Evolutionary conservation across 2,329 filamentous ascomycete species (phyloP).

Genomic region (Dothistroma pini): DNA sequence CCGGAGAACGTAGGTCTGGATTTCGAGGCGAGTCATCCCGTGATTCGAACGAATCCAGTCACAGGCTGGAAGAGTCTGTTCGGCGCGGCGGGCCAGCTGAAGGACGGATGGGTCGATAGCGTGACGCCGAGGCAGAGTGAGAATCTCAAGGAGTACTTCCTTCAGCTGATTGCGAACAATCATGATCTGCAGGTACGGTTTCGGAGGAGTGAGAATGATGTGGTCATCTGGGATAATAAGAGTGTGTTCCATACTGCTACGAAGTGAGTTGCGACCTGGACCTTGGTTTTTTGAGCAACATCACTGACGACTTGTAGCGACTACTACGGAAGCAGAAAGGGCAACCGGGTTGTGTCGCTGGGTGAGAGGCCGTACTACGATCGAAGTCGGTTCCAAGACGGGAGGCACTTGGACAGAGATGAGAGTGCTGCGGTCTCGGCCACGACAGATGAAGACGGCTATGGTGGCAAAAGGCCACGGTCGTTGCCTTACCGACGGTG

Average conservation of each 20-base stretch:
- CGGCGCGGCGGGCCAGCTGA: constrained; percentile 37
- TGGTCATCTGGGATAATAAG: constrained; percentile 49
- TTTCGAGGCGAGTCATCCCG: constrained; percentile 41
- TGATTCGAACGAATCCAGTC: constrained; percentile 58
- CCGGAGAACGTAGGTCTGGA: constrained; percentile 21
- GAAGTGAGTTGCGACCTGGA: constrained; percentile 3
- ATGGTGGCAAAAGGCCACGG: too few relatives aligned
- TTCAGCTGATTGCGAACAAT: constrained; percentile 46
- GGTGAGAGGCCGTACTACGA: constrained; percentile 25
- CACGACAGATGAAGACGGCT: too few relatives aligned
- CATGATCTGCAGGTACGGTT: constrained; percentile 68
- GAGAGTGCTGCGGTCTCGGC: not conserved
- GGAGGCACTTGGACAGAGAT: constrained; percentile 12
- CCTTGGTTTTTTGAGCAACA: not conserved
- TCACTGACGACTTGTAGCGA: constrained; percentile 7
- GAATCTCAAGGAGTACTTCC: constrained; percentile 25
- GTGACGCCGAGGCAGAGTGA: constrained; percentile 36
- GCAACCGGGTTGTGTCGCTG: constrained; percentile 19
- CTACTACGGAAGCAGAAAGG: constrained; percentile 19
- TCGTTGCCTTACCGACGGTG: too few relatives aligned
- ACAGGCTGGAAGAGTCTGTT: constrained; percentile 61
- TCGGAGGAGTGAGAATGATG: constrained; percentile 61
- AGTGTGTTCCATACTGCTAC: constrained; percentile 21
- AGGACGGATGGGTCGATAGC: constrained; percentile 54
- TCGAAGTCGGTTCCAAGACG: constrained; percentile 15